Percentiles rank a stretch among this genome's conserved stretches.
phyloP scores from a whole-genome alignment of 257 asterid genomes.

The Voacanga thouarsii region DNA sequence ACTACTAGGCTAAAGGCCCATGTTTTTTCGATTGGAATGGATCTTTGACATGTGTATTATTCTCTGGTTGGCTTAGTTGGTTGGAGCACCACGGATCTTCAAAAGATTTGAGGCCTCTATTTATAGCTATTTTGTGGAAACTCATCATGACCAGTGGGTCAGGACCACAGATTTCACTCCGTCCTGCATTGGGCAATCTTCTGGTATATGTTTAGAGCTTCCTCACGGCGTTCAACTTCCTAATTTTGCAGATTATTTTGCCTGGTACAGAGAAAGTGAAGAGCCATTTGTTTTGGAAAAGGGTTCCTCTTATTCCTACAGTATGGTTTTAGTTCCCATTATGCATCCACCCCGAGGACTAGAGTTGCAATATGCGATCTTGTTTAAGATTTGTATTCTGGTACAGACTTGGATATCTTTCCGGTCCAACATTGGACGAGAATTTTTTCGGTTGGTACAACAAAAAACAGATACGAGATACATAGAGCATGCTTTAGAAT shows the following conservation, averaged over 20 bases:
- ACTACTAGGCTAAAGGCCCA: neutral
- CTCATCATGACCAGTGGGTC: slow-evolving; percentile 84
- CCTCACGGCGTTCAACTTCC: slow-evolving; percentile 53
- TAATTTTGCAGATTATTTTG: slow-evolving; percentile 50
- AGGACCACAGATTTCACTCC: slow-evolving; percentile 79
- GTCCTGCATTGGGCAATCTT: slow-evolving; percentile 71
- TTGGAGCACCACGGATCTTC: slow-evolving; percentile 80
- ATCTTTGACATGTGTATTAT: neutral
- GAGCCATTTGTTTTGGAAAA: slow-evolving; percentile 31
- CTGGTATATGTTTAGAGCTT: slow-evolving; percentile 73
- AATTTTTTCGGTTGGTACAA: slow-evolving; percentile 47
- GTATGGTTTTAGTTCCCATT: slow-evolving; percentile 61
- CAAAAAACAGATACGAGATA: slow-evolving; percentile 19
- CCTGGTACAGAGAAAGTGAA: slow-evolving; percentile 48
- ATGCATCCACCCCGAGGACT: slow-evolving; percentile 45
- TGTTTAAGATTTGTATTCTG: slow-evolving; percentile 64
- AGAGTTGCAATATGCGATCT: slow-evolving; percentile 48
- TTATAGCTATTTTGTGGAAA: slow-evolving; percentile 34
- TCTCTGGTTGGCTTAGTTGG: slow-evolving; percentile 37
- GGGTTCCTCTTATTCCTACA: slow-evolving; percentile 43
- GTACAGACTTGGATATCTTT: slow-evolving; percentile 78
- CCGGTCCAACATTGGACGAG: slow-evolving; percentile 56
- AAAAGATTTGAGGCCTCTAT: slow-evolving; percentile 37
- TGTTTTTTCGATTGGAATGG: too few relatives aligned
- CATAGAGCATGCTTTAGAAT: slow-evolving; percentile 72